Evolutionary conservation across 176 grass and related monocot species (phyloP).

Genomic region (Aegilops tauschii): DNA sequence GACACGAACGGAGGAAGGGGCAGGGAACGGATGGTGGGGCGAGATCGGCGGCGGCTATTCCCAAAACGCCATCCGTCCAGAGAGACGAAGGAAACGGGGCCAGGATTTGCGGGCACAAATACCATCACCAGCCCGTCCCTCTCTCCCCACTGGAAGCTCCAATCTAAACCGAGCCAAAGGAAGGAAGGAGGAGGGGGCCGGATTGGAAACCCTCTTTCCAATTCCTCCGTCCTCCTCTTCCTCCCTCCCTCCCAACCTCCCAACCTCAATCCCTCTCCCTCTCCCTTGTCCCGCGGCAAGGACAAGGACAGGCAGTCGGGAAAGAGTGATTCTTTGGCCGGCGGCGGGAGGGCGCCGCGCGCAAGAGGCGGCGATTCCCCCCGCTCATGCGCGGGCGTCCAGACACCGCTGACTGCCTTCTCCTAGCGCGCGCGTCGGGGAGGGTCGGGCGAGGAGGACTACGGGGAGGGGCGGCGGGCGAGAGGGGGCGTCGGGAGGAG

Average conservation of each 20-base stretch:
- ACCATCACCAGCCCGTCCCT: not conserved
- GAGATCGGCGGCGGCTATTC: not conserved
- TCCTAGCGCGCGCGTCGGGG: not conserved
- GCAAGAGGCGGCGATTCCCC: not conserved
- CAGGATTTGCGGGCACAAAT: not conserved
- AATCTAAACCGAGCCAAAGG: not conserved
- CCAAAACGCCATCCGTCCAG: not conserved
- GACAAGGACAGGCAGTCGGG: not conserved
- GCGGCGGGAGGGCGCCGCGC: not conserved
- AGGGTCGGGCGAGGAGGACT: not conserved
- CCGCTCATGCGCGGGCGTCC: not conserved
- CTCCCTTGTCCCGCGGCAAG: too few relatives aligned
- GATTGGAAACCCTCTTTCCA: not conserved
- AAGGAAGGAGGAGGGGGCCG: slow-evolving; percentile 29
- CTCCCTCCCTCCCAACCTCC: too few relatives aligned
- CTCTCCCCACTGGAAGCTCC: not conserved
- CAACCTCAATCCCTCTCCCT: not conserved
- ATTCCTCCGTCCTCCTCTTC: not conserved
- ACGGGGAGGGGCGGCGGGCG: not conserved
- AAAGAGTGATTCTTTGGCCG: not conserved
- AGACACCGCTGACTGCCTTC: not conserved
- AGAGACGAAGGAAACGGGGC: not conserved
- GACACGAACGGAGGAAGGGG: not conserved
- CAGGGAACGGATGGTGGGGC: not conserved
- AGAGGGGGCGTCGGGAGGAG: not conserved